Conservation (phyloP, 331 rosid species). For the Erythrophleum ivorense region DNA sequence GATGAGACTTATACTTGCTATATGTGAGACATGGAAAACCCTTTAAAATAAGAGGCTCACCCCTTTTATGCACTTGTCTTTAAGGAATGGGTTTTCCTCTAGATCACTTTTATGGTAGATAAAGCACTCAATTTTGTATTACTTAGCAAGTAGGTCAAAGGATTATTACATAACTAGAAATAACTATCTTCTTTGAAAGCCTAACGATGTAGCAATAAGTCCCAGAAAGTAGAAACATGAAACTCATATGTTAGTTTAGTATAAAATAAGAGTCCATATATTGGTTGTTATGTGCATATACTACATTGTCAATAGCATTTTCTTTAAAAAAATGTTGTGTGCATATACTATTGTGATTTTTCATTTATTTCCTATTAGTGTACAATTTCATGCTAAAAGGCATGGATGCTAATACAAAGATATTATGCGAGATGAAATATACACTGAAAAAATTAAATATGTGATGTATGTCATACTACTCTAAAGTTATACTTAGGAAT, state of each 20-base stretch:
- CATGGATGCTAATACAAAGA: no score
- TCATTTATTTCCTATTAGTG: no score
- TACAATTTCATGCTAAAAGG: no score
- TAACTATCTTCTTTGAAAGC: constrained; percentile 29
- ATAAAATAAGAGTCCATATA: constrained; percentile 23
- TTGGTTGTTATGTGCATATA: constrained; percentile 16
- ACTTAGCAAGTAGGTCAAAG: constrained; percentile 19
- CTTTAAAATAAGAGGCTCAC: not conserved
- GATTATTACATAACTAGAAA: constrained; percentile 17
- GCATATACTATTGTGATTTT: no score
- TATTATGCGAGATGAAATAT: no score
- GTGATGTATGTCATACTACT: no score
- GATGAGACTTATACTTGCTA: no score
- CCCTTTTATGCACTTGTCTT: not conserved
- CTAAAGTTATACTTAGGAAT: no score
- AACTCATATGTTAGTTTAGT: constrained; percentile 24
- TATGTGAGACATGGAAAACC: not conserved
- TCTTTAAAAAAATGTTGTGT: constrained; percentile 8
- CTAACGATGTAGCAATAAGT: constrained; percentile 1
- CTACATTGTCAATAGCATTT: constrained; percentile 12
- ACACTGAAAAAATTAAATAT: no score
- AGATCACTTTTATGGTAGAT: not conserved
- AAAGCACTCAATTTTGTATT: constrained; percentile 30
- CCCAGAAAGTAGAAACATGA: constrained; percentile 15
- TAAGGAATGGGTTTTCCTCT: not conserved